Base-by-base conservation (phyloP, 352 stramenopile genomes). In the Phytophthora idaei region DNA sequence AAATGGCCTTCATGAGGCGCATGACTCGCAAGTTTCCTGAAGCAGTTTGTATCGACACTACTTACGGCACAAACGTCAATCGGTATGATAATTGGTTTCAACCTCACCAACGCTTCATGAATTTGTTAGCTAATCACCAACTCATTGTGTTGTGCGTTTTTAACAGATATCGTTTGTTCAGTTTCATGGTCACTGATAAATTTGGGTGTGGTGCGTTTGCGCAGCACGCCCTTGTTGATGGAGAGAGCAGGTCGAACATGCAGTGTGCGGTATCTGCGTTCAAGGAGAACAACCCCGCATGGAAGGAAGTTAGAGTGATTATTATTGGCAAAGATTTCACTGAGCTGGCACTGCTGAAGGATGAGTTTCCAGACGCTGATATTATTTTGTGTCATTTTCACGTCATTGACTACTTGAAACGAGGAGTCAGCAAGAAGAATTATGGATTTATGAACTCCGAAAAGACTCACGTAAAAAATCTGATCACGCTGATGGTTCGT, bases 311-410 rank as follows among this genome's bases (percentile, higher is more conserved):
- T 6, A 32, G 29, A 32, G 29, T 32, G 29, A 32, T 32, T 12
- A 25, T 66, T 2, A 51, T 60, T 21, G 50, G 60, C 25, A 67
- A 64, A 15, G 50, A 56, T 41, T 61, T 67, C 28, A 61, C 50
- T 5, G 44, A 67, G 9, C 5, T 57, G 0, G 14, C 12, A 3
- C 1, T 61, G 8, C n/a, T 67, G 1, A 2, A 37, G 4, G 31
- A 57, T 1, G 44, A 56, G 12, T 61, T 67, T 25, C 51, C 60
- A 4, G 14, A 50, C 8, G 59, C 59, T n/a, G n/a, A n/a, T n/a
- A n/a, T n/a, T n/a, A n/a, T n/a, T n/a, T n/a, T 68, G 21, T 61
- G 52, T 51, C 52, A 68, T 50, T 63, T 69, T 48, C 45, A 69
- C 12, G 53, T 63, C 3, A 69, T 69, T 32, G 46, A 63, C n/a